phyloP scores from a whole-genome alignment of 352 stramenopile genomes.

The Globisporangium acanthophoron region DNA sequence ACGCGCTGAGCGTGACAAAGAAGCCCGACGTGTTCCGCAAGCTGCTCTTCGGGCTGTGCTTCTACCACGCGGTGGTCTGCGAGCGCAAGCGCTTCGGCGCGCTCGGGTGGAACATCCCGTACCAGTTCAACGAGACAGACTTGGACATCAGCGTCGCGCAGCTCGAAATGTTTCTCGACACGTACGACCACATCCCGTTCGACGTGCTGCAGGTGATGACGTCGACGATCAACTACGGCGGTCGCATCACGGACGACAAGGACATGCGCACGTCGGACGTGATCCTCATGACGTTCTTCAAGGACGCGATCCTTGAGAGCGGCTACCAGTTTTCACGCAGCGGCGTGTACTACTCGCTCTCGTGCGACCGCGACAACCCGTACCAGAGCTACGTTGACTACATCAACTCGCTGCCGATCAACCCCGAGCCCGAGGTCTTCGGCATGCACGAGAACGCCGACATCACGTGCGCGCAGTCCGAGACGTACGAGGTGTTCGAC shows the following conservation, averaged over 20 bases:
- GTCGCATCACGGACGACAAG: conserved; percentile 93
- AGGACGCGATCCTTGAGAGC: conserved; percentile 65
- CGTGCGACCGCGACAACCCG: conserved; percentile 57
- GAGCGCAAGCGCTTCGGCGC: conserved; percentile 94
- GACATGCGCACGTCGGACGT: conserved; percentile 90
- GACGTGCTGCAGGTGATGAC: conserved; percentile 91
- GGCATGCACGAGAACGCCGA: conserved; percentile 94
- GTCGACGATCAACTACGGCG: conserved; percentile 93
- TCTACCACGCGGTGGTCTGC: conserved; percentile 90
- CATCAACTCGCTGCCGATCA: conserved; percentile 90
- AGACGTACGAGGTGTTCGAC: conserved; percentile 86
- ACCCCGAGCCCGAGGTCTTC: conserved; percentile 90
- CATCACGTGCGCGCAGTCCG: conserved; percentile 89
- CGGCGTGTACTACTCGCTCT: conserved; percentile 86
- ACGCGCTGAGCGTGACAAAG: conserved; percentile 71
- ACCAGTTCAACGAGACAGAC: conserved; percentile 97
- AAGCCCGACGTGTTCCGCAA: conserved; percentile 92
- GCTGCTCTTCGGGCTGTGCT: conserved; percentile 91
- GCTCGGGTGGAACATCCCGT: conserved; percentile 96
- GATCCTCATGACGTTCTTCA: conserved; percentile 90
- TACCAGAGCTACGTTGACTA: conserved; percentile 90
- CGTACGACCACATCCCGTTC: conserved; percentile 82
- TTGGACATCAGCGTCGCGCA: conserved; percentile 86
- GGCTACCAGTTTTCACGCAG: conserved; percentile 73
- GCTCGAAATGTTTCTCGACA: conserved; percentile 86